Percentiles rank a stretch among this genome's conserved stretches.
These are phyloP conservation scores for Zopfia rhizophila DNA, from an alignment of 2,329 filamentous ascomycete species.

Conservation along the genomic window DNA sequence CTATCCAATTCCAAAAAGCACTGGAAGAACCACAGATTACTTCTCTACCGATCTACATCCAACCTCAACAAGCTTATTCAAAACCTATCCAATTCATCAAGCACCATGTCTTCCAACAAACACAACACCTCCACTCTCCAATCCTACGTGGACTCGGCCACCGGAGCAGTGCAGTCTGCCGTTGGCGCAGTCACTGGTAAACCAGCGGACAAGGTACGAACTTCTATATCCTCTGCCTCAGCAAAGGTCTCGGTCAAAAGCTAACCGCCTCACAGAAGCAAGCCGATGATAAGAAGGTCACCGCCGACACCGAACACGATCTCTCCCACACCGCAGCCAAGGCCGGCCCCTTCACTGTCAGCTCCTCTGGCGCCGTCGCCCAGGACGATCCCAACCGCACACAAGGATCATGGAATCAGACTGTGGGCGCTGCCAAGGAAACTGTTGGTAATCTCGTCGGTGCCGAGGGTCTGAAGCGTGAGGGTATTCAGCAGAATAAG, in stretches of 20 bases:
- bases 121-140: slow-evolving; percentile 77
- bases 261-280: slow-evolving; percentile 58
- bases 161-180: slow-evolving; percentile 76
- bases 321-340: slow-evolving; percentile 80
- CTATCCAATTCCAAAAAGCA: background rate
- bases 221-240: background rate
- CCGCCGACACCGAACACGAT: slow-evolving; percentile 74
- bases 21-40: too few relatives aligned
- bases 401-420: slow-evolving; percentile 85
- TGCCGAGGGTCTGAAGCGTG: slow-evolving; percentile 76
- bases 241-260: slow-evolving; percentile 8
- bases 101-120: slow-evolving; percentile 62
- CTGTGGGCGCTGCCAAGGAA: slow-evolving; percentile 86
- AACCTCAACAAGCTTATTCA: too few relatives aligned
- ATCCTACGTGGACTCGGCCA: slow-evolving; percentile 71
- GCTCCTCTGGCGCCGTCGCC: slow-evolving; percentile 74
- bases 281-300: slow-evolving; percentile 72
- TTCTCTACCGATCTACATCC: too few relatives aligned
- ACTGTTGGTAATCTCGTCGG: slow-evolving; percentile 79
- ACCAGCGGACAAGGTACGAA: slow-evolving; percentile 69
- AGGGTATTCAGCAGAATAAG: slow-evolving; percentile 81
- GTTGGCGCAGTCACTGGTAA: slow-evolving; percentile 79
- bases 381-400: slow-evolving; percentile 78
- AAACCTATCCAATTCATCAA: slow-evolving; percentile 1
- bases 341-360: slow-evolving; percentile 76